Evolutionary conservation across 257 asterid genomes (phyloP).

Genomic region (Voacanga thouarsii): DNA sequence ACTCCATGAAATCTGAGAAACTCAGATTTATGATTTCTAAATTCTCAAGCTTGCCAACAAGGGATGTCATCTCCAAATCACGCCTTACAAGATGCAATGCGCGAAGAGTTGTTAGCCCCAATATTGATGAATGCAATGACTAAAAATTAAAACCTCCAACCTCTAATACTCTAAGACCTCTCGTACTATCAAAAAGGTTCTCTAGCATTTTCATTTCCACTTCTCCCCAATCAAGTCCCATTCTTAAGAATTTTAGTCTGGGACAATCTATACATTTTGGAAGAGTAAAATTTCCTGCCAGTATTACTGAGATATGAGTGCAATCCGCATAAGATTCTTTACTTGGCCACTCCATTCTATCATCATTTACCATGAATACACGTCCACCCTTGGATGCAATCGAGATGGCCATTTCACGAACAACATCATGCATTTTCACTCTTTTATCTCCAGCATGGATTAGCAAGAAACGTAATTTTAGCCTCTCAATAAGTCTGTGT

Average conservation of each 20-base stretch:
- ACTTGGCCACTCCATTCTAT: not conserved
- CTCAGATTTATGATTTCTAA: slow-evolving; percentile 16
- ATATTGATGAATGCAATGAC: too few relatives aligned
- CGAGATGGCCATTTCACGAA: slow-evolving; percentile 11
- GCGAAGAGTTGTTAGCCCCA: slow-evolving; percentile 10
- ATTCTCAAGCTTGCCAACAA: slow-evolving; percentile 4
- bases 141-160: too few relatives aligned
- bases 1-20: not conserved
- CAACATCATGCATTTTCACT: not conserved
- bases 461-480: not conserved
- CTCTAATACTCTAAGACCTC: too few relatives aligned
- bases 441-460: not conserved
- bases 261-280: not conserved
- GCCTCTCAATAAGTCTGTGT: not conserved
- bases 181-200: too few relatives aligned
- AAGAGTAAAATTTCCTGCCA: not conserved
- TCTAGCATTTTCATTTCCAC: too few relatives aligned
- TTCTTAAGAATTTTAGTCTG: not conserved
- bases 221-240: not conserved
- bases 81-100: not conserved
- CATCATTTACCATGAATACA: not conserved
- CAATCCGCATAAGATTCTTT: too few relatives aligned
- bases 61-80: slow-evolving; percentile 1
- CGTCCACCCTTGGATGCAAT: slow-evolving; percentile 3
- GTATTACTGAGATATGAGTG: slow-evolving; percentile 15